A percentile compares a stretch with the other conserved stretches of the same genome.
Conservation (phyloP, 352 stramenopile genomes). For the Pythium aquatile region DNA sequence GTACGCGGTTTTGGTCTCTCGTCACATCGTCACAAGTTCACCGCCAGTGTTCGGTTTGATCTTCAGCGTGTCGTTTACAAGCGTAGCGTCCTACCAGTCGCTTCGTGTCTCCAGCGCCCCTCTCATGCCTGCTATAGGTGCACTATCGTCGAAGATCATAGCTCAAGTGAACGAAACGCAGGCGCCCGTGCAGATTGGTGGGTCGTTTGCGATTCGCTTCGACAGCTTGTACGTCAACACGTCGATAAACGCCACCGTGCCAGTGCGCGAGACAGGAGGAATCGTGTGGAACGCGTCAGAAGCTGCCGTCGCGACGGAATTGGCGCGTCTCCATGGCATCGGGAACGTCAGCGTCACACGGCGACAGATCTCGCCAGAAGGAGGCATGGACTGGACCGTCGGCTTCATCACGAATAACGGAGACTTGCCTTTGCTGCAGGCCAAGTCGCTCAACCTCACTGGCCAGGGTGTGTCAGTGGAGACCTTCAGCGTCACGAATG, state of each 20-base stretch:
- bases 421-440: slow-evolving; percentile 37
- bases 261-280: slow-evolving; percentile 26
- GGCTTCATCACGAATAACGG: slow-evolving; percentile 67
- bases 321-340: slow-evolving; percentile 48
- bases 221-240: slow-evolving; percentile 30
- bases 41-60: slow-evolving; percentile 35
- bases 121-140: slow-evolving; percentile 15
- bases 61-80: slow-evolving; percentile 54
- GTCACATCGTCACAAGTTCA: slow-evolving; percentile 18
- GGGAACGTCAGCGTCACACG: slow-evolving; percentile 45
- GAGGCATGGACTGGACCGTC: slow-evolving; percentile 62
- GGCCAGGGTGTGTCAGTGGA: slow-evolving; percentile 37
- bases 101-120: slow-evolving; percentile 28
- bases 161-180: slow-evolving; percentile 32
- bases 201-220: slow-evolving; percentile 51
- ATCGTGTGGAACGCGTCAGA: slow-evolving; percentile 60
- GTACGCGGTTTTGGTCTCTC: slow-evolving; percentile 32
- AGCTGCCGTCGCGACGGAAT: slow-evolving; percentile 26
- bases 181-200: slow-evolving; percentile 40
- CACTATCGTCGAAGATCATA: slow-evolving; percentile 11
- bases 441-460: slow-evolving; percentile 52
- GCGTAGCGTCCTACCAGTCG: slow-evolving; percentile 42
- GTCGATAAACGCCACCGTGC: slow-evolving; percentile 36
- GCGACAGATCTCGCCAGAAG: slow-evolving; percentile 45
- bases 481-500: slow-evolving; percentile 40